Base-by-base conservation (phyloP, 441 rosid species). In the Pelargonium myrrhifolium region DNA sequence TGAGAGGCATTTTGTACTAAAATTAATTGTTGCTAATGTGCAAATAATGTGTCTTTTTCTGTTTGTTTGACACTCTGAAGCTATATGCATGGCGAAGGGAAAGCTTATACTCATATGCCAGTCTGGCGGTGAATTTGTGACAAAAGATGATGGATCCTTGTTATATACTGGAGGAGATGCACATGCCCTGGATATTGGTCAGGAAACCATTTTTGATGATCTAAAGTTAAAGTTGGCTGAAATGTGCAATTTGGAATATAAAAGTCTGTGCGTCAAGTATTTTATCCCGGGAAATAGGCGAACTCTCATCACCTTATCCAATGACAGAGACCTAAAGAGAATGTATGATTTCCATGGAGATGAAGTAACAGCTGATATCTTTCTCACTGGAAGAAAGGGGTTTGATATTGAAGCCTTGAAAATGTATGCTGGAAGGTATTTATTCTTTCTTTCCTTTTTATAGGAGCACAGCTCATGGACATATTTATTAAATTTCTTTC, bases 81-180 rank as follows among this genome's bases (percentile, higher is more conserved):
- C 26, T 15, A 74, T 65, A 74, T 45, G 74, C 68, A 93, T 93
- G 97, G 86, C 84, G 12, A 84, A 77, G 83, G 89, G 80, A 64
- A 93, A 93, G 85, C 97, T 93, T 67, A 90, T 90, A 74, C 70
- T 93, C 76, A 90, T 93, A 69, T 93, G 96, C 79, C 97, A 86
- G 79, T 82, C 73, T 31, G 91, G 96, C 8, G 97, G 96, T 45
- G 85, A 83, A 72, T 90, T 93, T 78, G 77, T 66, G 68, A 80
- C 84, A 18, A 82, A 79, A 55, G 85, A 82, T 68, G 94, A 89
- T 74, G 92, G 94, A 31, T 72, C 81, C 68, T 67, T 87, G 78
- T 84, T 82, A 24, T 93, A 93, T 72, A 71, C 65, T 64, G 96
- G 97, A 12, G 98, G 98, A 71, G 93, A 89, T 73, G 98, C 98